Evolutionary conservation across 2,329 filamentous ascomycete species (phyloP).

Genomic region (Fusarium pseudograminearum): DNA sequence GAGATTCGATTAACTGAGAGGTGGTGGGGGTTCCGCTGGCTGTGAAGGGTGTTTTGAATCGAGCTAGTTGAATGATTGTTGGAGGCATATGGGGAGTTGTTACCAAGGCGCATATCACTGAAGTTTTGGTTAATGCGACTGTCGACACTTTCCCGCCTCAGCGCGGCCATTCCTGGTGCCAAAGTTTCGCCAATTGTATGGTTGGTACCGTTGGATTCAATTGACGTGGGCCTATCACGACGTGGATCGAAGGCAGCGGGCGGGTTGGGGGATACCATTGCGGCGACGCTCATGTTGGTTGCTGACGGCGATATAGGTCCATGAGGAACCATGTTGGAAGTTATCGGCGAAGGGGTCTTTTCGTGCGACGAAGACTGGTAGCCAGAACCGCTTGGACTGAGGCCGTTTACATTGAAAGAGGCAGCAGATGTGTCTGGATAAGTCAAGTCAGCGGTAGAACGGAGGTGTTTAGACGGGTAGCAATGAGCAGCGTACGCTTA

Average conservation of each 20-base stretch:
- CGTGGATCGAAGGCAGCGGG: constrained; percentile 58
- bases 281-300: constrained; percentile 74
- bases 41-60: constrained; percentile 76
- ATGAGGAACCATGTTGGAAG: constrained; percentile 63
- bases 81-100: constrained; percentile 76
- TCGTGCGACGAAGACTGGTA: constrained; percentile 65
- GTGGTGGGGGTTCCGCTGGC: constrained; percentile 71
- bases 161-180: constrained; percentile 57
- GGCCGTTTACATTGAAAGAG: constrained; percentile 54
- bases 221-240: constrained; percentile 57
- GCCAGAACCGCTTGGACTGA: constrained; percentile 58
- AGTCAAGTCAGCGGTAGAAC: constrained; percentile 34
- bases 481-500: constrained; percentile 54
- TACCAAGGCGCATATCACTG: constrained; percentile 75
- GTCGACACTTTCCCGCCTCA: constrained; percentile 82
- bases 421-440: constrained; percentile 55
- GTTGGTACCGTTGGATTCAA: constrained; percentile 50
- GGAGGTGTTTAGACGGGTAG: constrained; percentile 23
- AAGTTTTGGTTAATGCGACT: constrained; percentile 81
- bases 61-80: constrained; percentile 82
- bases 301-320: constrained; percentile 67
- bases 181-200: constrained; percentile 53
- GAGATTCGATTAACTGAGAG: constrained; percentile 70
- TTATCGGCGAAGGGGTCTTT: constrained; percentile 72
- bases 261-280: constrained; percentile 72